Evolutionary conservation across 306 rosid genomes (phyloP).

Genomic region (Medicago ruthenica): DNA sequence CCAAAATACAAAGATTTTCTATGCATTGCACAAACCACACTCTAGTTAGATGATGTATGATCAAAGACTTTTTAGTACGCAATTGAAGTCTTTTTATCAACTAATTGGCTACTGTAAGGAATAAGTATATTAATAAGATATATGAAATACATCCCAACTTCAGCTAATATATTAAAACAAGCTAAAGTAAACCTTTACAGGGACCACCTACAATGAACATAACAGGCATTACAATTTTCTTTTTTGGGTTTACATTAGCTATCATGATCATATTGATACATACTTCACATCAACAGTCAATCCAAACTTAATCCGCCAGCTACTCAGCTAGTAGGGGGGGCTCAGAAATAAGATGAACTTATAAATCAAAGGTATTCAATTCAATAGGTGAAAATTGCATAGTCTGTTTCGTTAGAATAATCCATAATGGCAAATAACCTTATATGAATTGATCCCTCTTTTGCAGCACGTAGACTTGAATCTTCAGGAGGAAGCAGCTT

Average conservation of each 20-base stretch:
- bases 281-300: slow-evolving; percentile 18
- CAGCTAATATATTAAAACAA: slow-evolving; percentile 1
- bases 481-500: slow-evolving; percentile 99
- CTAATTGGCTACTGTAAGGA: neutral
- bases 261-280: slow-evolving; percentile 29
- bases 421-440: slow-evolving; percentile 57
- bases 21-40: neutral
- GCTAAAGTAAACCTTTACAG: slow-evolving; percentile 16
- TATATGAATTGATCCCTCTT: slow-evolving; percentile 94
- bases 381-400: slow-evolving; percentile 13
- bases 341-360: slow-evolving; percentile 32
- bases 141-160: slow-evolving; percentile 8
- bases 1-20: slow-evolving; percentile 24
- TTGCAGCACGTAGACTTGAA: slow-evolving; percentile 90
- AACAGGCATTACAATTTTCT: slow-evolving; percentile 24
- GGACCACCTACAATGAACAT: neutral
- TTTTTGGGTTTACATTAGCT: slow-evolving; percentile 1
- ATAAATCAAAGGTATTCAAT: slow-evolving; percentile 28
- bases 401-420: slow-evolving; percentile 34
- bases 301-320: slow-evolving; percentile 32
- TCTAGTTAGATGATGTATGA: slow-evolving; percentile 28
- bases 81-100: neutral
- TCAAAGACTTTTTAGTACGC: slow-evolving; percentile 2
- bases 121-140: neutral
- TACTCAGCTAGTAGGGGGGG: slow-evolving; percentile 14